Evolutionary conservation across 192 early-diverging fungal genomes (phyloP), one percentile per base, ranked within the genome.

Genomic region (Geranomyces michiganensis): DNA sequence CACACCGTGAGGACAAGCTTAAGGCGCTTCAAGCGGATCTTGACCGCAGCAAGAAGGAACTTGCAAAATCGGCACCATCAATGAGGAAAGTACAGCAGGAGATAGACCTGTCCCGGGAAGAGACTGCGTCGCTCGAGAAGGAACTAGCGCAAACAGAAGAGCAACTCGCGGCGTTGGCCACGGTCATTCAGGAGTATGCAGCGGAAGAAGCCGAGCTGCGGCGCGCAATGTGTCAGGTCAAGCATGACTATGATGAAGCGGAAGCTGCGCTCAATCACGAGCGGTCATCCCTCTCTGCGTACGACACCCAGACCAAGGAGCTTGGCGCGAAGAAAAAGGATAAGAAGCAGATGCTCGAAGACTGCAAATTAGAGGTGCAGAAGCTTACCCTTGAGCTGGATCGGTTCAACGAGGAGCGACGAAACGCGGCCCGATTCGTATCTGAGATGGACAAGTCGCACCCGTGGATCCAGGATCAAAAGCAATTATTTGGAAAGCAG

Each of bases 401-500:
- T 51, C 79, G 85, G 7, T 87, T 84, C 56, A 81, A 88, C 27
- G 47, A 45, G 27, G 76, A 75, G 51, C 55, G 74, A 15, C 68
- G 51, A 31, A 62, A 81, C 22, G 66, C 71, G 21, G 61, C 64
- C 27, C 36, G 33, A 22, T 56, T 32, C 22, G 60, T 79, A 0
- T 43, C 44, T 12, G 69, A 72, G n/a, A 47, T 82, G 21, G 43
- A 51, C 24, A 65, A 71, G 47, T 62, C 72, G 12, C 65, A 83
- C 62, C 45, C 67, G 36, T 99, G 97, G 97, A 99, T 99, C 60
- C 56, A 67, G 15, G 93, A 95, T 75, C 89, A 96, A 67, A 91
- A 90, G 70, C 86, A 92, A 84, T 93, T 87, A 19, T 98, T 99
- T 84, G 96, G 96, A 26, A 84, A 93, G 71, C 69, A 82, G 0